Percentiles rank a stretch among this genome's conserved stretches.
These are phyloP conservation scores for Pelargonium cotyledonis DNA, from an alignment of 441 rosid species.

Conservation along the genomic window DNA sequence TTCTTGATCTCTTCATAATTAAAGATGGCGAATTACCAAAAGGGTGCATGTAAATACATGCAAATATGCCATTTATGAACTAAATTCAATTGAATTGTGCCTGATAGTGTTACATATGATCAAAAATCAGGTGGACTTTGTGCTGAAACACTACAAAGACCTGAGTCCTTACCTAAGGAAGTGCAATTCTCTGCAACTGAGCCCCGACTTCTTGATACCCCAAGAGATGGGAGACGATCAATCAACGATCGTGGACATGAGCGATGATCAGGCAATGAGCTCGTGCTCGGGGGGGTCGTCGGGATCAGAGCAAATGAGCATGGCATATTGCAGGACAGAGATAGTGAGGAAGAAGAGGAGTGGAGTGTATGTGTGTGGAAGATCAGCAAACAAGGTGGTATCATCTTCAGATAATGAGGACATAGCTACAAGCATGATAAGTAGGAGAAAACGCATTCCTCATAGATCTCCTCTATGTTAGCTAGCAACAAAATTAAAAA, in stretches of 20 bases:
- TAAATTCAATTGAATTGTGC: not conserved
- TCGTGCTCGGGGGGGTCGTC: slow-evolving; percentile 62
- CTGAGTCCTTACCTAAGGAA: slow-evolving; percentile 53
- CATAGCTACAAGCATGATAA: slow-evolving; percentile 64
- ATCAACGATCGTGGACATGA: slow-evolving; percentile 58
- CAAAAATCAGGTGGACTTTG: slow-evolving; percentile 64
- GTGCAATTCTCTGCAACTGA: slow-evolving; percentile 62
- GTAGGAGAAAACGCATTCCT: slow-evolving; percentile 86
- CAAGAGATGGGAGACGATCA: slow-evolving; percentile 67
- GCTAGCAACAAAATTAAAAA: slow-evolving; percentile 23
- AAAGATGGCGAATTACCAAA: not conserved
- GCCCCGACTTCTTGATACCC: slow-evolving; percentile 82
- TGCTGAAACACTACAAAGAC: slow-evolving; percentile 65
- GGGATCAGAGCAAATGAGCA: slow-evolving; percentile 44
- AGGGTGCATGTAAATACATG: not conserved
- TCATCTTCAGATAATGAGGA: slow-evolving; percentile 36
- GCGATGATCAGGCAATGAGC: slow-evolving; percentile 58
- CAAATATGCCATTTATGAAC: not conserved
- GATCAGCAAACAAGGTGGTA: slow-evolving; percentile 45
- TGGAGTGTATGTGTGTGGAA: slow-evolving; percentile 49
- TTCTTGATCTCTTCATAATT: not conserved
- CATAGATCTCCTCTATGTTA: slow-evolving; percentile 86
- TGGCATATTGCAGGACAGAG: slow-evolving; percentile 26
- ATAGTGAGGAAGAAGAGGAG: slow-evolving; percentile 77
- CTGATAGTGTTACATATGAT: not conserved